These are phyloP conservation scores for Mycosphaerella arachidis DNA, from an alignment of 2,329 filamentous ascomycete species.

Conservation along the genomic window DNA sequence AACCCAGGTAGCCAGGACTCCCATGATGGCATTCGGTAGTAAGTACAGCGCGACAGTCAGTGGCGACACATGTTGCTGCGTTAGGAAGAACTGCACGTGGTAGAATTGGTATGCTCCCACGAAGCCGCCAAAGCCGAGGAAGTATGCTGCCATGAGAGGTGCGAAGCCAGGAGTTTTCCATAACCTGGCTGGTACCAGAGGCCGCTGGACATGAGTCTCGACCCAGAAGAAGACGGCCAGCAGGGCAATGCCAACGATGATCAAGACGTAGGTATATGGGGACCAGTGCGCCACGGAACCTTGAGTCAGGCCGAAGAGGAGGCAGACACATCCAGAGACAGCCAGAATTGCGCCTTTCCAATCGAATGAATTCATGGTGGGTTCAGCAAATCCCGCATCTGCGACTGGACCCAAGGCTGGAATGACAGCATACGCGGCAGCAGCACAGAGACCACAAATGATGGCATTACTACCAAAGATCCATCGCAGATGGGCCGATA, in stretches of 20 bases:
- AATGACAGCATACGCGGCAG: slow-evolving; percentile 39
- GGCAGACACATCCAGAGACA: slow-evolving; percentile 30
- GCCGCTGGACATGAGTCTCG: slow-evolving; percentile 31
- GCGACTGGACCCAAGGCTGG: slow-evolving; percentile 35
- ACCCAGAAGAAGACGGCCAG: slow-evolving; percentile 32
- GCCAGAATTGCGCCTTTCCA: slow-evolving; percentile 32
- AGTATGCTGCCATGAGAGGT: slow-evolving; percentile 42
- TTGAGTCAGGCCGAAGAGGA: slow-evolving; percentile 37
- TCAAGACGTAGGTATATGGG: slow-evolving; percentile 36
- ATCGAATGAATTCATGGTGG: slow-evolving; percentile 26
- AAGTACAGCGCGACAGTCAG: slow-evolving; percentile 43
- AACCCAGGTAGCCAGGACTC: slow-evolving; percentile 44
- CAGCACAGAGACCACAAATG: slow-evolving; percentile 34
- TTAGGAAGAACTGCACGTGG: slow-evolving; percentile 38
- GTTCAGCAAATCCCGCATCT: slow-evolving; percentile 24
- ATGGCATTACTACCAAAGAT: slow-evolving; percentile 44
- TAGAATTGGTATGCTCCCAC: slow-evolving; percentile 34
- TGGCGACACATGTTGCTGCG: slow-evolving; percentile 38
- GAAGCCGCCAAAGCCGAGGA: slow-evolving; percentile 37
- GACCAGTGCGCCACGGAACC: slow-evolving; percentile 34
- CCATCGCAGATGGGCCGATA: slow-evolving; percentile 39
- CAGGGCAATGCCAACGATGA: slow-evolving; percentile 31
- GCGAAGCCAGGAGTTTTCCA: slow-evolving; percentile 44
- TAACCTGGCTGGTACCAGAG: slow-evolving; percentile 35
- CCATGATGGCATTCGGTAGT: slow-evolving; percentile 44